Evolutionary conservation across 148 eudicot species (phyloP).

Genomic region (Rhododendron henanense): DNA sequence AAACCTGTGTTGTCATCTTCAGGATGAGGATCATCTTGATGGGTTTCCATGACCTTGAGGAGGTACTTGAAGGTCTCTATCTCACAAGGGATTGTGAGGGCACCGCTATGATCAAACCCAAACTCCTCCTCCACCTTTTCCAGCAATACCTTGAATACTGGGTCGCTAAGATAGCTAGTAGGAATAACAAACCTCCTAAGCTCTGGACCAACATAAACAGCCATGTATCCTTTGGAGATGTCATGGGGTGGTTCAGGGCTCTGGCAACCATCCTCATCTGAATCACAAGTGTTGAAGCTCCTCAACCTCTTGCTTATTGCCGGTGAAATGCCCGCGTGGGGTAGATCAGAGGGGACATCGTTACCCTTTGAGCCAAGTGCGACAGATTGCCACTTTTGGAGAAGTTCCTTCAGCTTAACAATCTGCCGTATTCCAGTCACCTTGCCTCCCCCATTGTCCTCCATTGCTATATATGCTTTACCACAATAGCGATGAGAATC

Average conservation of each 20-base stretch:
- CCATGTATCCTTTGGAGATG: conserved; percentile 78
- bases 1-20: conserved; percentile 13
- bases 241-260: conserved; percentile 64
- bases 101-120: conserved; percentile 78
- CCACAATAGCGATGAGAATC: conserved; percentile 5
- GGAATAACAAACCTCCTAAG: conserved; percentile 81
- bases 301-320: conserved; percentile 36
- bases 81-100: conserved; percentile 76
- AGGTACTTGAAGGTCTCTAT: conserved; percentile 84
- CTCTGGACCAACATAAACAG: conserved; percentile 81
- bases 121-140: conserved; percentile 88
- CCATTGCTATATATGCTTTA: conserved; percentile 32
- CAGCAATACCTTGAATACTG: conserved; percentile 60
- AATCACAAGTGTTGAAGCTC: conserved; percentile 31
- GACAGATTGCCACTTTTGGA: conserved; percentile 57
- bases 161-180: conserved; percentile 60
- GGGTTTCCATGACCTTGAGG: conserved; percentile 60
- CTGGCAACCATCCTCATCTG: conserved; percentile 63
- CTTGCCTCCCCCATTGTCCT: conserved; percentile 39
- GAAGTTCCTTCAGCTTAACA: conserved; percentile 55
- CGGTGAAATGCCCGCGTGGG: conserved; percentile 42
- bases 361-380: conserved; percentile 34
- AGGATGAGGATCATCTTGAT: conserved; percentile 32
- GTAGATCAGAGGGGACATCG: not conserved
- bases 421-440: conserved; percentile 63